phyloP scores from a whole-genome alignment of 352 stramenopile species.

The Pythium monospermum region DNA sequence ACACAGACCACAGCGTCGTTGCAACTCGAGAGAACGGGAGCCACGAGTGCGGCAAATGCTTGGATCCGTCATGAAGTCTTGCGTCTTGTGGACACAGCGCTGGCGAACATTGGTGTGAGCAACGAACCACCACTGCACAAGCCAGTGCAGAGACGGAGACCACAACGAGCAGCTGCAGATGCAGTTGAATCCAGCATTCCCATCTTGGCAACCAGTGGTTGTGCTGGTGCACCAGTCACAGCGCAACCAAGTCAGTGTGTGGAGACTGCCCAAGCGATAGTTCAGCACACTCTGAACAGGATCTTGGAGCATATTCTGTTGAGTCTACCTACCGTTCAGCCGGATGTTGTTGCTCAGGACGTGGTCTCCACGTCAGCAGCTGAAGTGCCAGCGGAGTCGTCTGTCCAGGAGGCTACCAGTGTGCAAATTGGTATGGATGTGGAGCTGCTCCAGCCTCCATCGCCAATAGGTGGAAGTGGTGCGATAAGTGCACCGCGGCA shows the following conservation, averaged over 20 bases:
- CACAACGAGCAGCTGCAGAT: not conserved
- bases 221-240: not conserved
- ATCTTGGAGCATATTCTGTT: constrained; percentile 7
- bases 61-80: constrained; percentile 3
- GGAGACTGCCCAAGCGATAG: not conserved
- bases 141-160: not conserved
- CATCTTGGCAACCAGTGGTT: not conserved
- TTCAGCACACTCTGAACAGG: not conserved
- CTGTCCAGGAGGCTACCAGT: too few relatives aligned
- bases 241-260: not conserved
- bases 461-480: too few relatives aligned
- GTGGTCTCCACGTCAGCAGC: too few relatives aligned
- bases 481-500: too few relatives aligned
- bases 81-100: not conserved
- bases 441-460: too few relatives aligned
- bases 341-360: too few relatives aligned
- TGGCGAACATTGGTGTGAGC: not conserved
- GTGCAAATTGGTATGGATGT: too few relatives aligned
- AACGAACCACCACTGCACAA: not conserved
- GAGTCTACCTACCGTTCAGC: too few relatives aligned
- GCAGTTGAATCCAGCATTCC: not conserved
- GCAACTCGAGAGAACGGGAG: not conserved
- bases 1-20: not conserved
- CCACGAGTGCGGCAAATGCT: not conserved
- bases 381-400: too few relatives aligned